A percentile compares a stretch with the other conserved stretches of the same genome.
phyloP scores from a whole-genome alignment of 805 yeast species.

The Blastobotrys chiropterorum region DNA sequence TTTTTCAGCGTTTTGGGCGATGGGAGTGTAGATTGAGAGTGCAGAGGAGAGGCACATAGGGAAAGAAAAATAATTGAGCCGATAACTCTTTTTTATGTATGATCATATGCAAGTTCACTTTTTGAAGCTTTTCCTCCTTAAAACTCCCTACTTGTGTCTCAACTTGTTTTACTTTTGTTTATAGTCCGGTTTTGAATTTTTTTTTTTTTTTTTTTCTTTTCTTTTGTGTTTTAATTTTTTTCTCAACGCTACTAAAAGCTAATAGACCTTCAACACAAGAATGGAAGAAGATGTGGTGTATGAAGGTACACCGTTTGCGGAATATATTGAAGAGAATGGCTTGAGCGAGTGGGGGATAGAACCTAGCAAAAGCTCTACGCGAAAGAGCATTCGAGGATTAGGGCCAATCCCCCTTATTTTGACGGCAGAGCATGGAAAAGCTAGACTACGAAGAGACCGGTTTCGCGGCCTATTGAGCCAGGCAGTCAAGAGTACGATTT shows the following conservation, averaged over 20 bases:
- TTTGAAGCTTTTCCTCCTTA: no score
- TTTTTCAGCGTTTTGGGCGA: neutral
- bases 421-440: conserved; percentile 7
- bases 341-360: conserved; percentile 4
- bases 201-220: no score
- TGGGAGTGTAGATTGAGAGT: neutral
- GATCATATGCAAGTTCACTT: no score
- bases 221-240: no score
- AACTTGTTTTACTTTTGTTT: no score
- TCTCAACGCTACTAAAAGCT: no score
- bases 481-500: conserved; percentile 24
- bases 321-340: conserved; percentile 20
- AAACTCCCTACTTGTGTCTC: no score
- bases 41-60: neutral
- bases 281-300: conserved; percentile 18
- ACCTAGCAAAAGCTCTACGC: neutral
- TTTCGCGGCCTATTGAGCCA: conserved; percentile 21
- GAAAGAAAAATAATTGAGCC: no score
- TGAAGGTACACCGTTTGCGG: conserved; percentile 29
- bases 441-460: conserved; percentile 16
- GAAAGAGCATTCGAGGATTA: neutral
- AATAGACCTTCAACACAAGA: no score
- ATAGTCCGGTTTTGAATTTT: no score
- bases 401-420: conserved; percentile 14
- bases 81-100: no score